Conservation (phyloP, 768 basidiomycete genomes). For the Rhizopogon rudus region DNA sequence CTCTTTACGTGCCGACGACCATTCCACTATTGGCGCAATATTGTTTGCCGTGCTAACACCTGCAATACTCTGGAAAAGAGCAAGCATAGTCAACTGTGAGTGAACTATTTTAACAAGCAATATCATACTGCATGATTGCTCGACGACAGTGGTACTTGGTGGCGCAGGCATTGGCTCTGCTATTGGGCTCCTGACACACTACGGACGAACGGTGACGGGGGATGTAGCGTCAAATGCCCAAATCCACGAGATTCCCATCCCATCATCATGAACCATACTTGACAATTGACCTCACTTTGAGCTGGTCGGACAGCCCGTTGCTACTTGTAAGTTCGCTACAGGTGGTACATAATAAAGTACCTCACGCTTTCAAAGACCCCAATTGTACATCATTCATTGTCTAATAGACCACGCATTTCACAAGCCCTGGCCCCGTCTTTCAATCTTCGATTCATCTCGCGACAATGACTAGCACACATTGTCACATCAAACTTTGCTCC, state of each 20-base stretch:
- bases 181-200: slow-evolving; percentile 55
- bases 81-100: slow-evolving; percentile 56
- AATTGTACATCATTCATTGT: slow-evolving; percentile 9
- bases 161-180: slow-evolving; percentile 66
- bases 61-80: slow-evolving; percentile 70
- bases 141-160: slow-evolving; percentile 55
- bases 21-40: slow-evolving; percentile 68
- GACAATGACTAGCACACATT: slow-evolving; percentile 54
- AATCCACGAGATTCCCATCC: slow-evolving; percentile 27
- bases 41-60: slow-evolving; percentile 61
- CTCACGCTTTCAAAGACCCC: not conserved
- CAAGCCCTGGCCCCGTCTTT: slow-evolving; percentile 42
- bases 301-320: not conserved
- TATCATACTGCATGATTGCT: not conserved
- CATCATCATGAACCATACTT: slow-evolving; percentile 3
- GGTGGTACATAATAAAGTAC: not conserved
- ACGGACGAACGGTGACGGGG: slow-evolving; percentile 47
- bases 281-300: no score
- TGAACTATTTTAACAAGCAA: not conserved
- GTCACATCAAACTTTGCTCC: slow-evolving; percentile 17
- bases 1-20: slow-evolving; percentile 63
- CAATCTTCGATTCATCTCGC: slow-evolving; percentile 60
- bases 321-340: not conserved
- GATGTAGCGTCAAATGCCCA: slow-evolving; percentile 40
- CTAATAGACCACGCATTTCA: not conserved